Evolutionary conservation across 345 rosid genomes (phyloP).

Genomic region (Adansonia digitata): DNA sequence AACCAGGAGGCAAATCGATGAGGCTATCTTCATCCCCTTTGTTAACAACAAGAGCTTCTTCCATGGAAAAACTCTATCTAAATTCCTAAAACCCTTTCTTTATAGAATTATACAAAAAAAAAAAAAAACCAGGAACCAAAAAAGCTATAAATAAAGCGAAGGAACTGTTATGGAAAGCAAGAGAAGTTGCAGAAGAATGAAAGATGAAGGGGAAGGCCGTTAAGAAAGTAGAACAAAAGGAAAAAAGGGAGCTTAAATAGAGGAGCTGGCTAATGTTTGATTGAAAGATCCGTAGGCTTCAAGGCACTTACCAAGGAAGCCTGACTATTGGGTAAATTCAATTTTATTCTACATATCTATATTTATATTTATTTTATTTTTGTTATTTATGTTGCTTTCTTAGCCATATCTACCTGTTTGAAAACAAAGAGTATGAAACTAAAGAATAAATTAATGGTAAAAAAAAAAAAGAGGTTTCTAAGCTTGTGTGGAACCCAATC

Average conservation of each 20-base stretch:
- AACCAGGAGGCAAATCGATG: conserved; percentile 77
- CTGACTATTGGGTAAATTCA: conserved; percentile 19
- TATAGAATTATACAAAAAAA: background rate
- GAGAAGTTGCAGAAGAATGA: conserved; percentile 15
- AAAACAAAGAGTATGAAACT: conserved; percentile 19
- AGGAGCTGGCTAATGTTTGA: conserved; percentile 22
- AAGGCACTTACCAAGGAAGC: conserved; percentile 63
- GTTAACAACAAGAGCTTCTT: conserved; percentile 50
- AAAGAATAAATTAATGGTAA: conserved; percentile 10
- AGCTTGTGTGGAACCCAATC: conserved; percentile 15
- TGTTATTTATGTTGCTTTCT: conserved; percentile 7
- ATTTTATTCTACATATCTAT: background rate
- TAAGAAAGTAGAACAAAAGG: conserved; percentile 46
- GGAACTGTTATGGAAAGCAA: background rate
- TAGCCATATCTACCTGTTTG: conserved; percentile 37
- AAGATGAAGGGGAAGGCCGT: conserved; percentile 35
- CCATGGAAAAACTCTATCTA: conserved; percentile 28
- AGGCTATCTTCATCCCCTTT: conserved; percentile 44
- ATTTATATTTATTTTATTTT: background rate
- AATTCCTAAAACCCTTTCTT: background rate
- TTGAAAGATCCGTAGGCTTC: conserved; percentile 60
- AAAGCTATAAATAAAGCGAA: background rate
- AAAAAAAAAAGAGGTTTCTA: conserved; percentile 11
- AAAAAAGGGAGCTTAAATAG: conserved; percentile 48
- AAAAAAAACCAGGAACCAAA: conserved; percentile 15